Conservation (phyloP, 345 rosid species). For the Eucalyptus cladocalyx region DNA sequence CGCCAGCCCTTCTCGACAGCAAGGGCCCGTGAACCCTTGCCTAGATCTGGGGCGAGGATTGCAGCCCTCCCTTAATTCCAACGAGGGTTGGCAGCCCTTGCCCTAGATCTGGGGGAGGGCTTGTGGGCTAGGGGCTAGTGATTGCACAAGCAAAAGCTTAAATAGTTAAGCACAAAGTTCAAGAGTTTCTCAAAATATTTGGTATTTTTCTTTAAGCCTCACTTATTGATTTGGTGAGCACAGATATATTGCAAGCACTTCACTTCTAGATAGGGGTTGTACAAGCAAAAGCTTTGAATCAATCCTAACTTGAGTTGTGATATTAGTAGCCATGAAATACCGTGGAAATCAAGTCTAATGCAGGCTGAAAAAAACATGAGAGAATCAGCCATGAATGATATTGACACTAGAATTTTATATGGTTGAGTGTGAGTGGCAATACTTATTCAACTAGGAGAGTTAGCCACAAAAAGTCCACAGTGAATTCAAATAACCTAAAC, state of each 20-base stretch:
- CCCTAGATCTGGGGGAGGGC: too few relatives aligned
- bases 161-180: neutral
- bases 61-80: fast-evolving
- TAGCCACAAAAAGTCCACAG: neutral
- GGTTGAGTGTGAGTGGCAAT: neutral
- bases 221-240: neutral
- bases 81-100: fast-evolving
- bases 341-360: neutral
- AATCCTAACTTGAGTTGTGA: neutral
- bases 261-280: neutral
- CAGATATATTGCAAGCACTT: neutral
- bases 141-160: neutral
- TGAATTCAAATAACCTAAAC: neutral
- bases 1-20: fast-evolving
- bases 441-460: neutral
- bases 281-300: neutral
- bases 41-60: too few relatives aligned
- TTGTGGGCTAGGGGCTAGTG: fast-evolving
- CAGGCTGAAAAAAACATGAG: neutral
- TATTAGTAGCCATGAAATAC: neutral
- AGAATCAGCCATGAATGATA: neutral
- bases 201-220: neutral
- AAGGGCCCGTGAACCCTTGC: fast-evolving
- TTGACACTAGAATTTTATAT: neutral
- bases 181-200: neutral